A percentile compares a stretch with the other conserved stretches of the same genome.
phyloP scores from a whole-genome alignment of 2,329 filamentous ascomycete species.

The Monilinia aucupariae region DNA sequence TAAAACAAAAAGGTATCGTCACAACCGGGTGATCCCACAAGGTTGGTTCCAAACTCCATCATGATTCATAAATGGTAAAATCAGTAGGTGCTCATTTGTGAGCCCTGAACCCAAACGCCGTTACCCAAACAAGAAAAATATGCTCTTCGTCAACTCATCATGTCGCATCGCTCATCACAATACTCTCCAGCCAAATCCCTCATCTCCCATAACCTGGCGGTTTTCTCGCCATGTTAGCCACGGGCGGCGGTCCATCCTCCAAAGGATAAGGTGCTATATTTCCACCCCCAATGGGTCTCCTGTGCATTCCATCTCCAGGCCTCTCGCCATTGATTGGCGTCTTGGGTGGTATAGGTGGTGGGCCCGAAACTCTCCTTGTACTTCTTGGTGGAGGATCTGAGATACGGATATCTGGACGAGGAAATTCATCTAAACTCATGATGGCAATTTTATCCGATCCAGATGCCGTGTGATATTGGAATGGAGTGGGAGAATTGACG shows the following conservation, averaged over 20 bases:
- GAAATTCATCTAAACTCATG: slow-evolving; percentile 53
- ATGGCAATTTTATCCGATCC: slow-evolving; percentile 67
- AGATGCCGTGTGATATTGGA: slow-evolving; percentile 51
- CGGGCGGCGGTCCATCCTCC: slow-evolving; percentile 73
- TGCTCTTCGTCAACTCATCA: too few species aligned
- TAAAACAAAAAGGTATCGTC: slow-evolving; percentile 12
- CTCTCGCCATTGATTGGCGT: slow-evolving; percentile 58
- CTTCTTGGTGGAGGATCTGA: slow-evolving; percentile 6
- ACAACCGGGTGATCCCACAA: not conserved
- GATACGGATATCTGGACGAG: slow-evolving; percentile 35
- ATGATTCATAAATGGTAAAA: not conserved
- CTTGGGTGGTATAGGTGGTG: slow-evolving; percentile 72
- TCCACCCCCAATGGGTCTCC: slow-evolving; percentile 22
- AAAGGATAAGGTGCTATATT: slow-evolving; percentile 62
- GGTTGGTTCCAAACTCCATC: not conserved
- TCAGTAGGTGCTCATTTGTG: not conserved
- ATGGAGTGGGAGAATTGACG: slow-evolving; percentile 52
- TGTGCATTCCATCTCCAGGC: slow-evolving; percentile 20
- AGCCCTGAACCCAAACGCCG: not conserved
- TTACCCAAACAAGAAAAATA: not conserved
- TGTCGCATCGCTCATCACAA: not conserved
- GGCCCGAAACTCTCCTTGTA: slow-evolving; percentile 40
- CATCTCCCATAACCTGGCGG: slow-evolving; percentile 52
- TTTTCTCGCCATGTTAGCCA: slow-evolving; percentile 80
- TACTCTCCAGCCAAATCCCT: not conserved